Percentiles rank a stretch among this genome's conserved stretches.
These are phyloP conservation scores for Cyclotella choctawhatcheeana DNA, from an alignment of 108 stramenopile genomes.

Conservation along the genomic window DNA sequence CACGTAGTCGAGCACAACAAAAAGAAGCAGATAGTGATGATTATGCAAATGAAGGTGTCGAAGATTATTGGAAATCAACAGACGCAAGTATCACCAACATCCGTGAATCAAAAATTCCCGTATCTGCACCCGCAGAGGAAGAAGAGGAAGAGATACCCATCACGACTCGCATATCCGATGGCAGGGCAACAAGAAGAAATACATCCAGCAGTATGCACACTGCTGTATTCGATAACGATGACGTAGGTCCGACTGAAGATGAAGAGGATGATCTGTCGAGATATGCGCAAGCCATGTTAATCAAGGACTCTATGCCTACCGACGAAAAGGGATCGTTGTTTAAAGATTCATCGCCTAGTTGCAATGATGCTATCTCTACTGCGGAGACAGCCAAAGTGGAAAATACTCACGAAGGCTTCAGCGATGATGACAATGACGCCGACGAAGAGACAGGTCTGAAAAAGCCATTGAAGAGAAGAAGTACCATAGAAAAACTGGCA, in stretches of 20 bases:
- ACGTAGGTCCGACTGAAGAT: background rate
- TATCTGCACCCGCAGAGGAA: background rate
- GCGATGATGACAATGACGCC: background rate
- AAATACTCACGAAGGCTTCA: background rate
- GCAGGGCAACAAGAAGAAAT: background rate
- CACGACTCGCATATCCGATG: background rate
- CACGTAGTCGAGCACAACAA: background rate
- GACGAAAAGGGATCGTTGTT: conserved; percentile 1
- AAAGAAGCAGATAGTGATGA: background rate
- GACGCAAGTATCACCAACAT: background rate
- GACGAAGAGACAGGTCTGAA: background rate
- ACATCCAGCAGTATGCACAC: conserved; percentile 11
- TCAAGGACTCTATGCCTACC: conserved; percentile 4
- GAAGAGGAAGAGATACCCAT: conserved; percentile 8
- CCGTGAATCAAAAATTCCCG: background rate
- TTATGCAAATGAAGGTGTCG: background rate
- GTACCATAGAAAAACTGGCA: background rate
- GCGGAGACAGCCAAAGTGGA: conserved; percentile 1
- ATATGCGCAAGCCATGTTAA: conserved; percentile 4
- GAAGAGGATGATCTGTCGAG: background rate
- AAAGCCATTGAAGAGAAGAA: background rate
- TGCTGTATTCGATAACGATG: background rate
- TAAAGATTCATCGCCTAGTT: background rate
- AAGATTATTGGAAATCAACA: conserved; percentile 16
- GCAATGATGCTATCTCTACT: background rate